Evolutionary conservation across 164 flowering plant species (phyloP), one percentile per base, ranked within the genome.

Genomic region (Platanus orientalis): DNA sequence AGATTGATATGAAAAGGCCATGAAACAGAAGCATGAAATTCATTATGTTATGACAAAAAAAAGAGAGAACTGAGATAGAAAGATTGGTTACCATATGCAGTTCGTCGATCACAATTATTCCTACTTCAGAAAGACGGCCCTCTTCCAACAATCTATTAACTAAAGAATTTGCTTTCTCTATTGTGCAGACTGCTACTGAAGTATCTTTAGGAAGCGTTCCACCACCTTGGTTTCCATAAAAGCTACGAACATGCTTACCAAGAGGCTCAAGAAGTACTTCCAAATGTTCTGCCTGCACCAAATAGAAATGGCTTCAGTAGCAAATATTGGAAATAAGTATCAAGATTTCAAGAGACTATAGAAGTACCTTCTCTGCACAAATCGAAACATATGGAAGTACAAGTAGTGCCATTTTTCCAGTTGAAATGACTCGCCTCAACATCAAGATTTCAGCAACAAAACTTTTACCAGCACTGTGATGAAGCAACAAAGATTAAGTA

Each of bases 381-480:
- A 94, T 87, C 34, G 99, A 94, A 45, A 91, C 99, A 80, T 94
- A 91, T 17, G 99, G 99, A 62, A 94, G 87, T 29, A 94, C 99
- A 75, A 94, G 99, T n/a, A 91, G 60, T 65, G 97, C 96, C 70
- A 91, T 88, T 78, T 89, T 94, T 70, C 92, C 92, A 54, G 84
- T 80, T 58, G 77, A 68, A 61, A 89, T 71, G 66, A 89, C 84
- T 69, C 89, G 76, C 65, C 92, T 83, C 69, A 94, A 61, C 99
- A 94, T 94, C 71, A 94, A 70, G 65, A 94, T 88, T 68, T 94
- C 99, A 63, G 97, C 97, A 73, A 94, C 97, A 83, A 94, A 87
- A 82, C 96, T 94, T 80, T 91, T 91, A 49, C 99, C 99, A 49
- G 97, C 99, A 80, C 99, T 91, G 84, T 64, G 29, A 69, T 47